phyloP scores from a whole-genome alignment of 1,139 yeast species.

The Pichia sp. region DNA sequence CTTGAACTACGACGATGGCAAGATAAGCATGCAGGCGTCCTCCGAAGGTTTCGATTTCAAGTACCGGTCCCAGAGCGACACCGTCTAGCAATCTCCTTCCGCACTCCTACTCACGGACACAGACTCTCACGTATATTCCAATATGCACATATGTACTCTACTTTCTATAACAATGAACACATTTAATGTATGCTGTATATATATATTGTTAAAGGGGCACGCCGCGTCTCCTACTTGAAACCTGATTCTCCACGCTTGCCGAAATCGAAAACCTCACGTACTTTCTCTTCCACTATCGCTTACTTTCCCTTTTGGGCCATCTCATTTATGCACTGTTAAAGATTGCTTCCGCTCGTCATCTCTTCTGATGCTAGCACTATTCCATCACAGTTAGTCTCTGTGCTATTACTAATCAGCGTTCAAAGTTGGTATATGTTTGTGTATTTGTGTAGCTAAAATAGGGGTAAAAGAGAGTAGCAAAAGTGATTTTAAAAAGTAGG shows the following conservation, averaged over 20 bases:
- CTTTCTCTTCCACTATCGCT: too few relatives aligned
- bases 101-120: not conserved
- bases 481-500: too few relatives aligned
- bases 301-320: too few relatives aligned
- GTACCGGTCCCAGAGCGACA: constrained; percentile 2
- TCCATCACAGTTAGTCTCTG: not conserved
- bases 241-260: too few relatives aligned
- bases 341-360: constrained; percentile 2
- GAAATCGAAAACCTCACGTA: too few relatives aligned
- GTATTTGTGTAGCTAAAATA: too few relatives aligned
- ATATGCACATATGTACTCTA: not conserved
- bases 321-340: not conserved
- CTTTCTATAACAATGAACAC: too few relatives aligned
- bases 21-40: constrained; percentile 38
- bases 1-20: constrained; percentile 39
- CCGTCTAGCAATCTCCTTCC: not conserved
- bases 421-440: too few relatives aligned
- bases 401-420: not conserved
- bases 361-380: not conserved
- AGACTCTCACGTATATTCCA: not conserved
- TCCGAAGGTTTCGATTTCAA: constrained; percentile 46
- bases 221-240: too few relatives aligned
- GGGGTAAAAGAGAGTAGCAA: too few relatives aligned
- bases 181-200: too few relatives aligned
- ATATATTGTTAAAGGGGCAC: too few relatives aligned